These are phyloP conservation scores for Neonectria magnoliae DNA, from an alignment of 2,329 filamentous ascomycete species.

Conservation along the genomic window DNA sequence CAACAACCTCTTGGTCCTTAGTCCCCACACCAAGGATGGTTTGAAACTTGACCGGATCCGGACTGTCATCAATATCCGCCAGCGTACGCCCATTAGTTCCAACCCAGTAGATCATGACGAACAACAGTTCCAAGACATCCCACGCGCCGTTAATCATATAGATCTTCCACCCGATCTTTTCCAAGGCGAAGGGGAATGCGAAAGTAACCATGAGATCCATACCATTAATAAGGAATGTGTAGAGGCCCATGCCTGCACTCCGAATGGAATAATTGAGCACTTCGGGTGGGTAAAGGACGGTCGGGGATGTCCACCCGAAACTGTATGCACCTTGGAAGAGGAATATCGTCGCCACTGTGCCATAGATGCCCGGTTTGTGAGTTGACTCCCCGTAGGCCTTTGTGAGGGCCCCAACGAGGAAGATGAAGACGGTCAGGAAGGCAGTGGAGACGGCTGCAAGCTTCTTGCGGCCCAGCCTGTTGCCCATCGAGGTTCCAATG, in stretches of 20 bases:
- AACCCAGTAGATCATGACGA: constrained; percentile 19
- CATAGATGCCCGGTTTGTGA: constrained; percentile 52
- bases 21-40: too few relatives aligned
- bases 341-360: constrained; percentile 45
- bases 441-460: constrained; percentile 52
- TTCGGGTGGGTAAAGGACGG: constrained; percentile 42
- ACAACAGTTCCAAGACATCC: constrained; percentile 36
- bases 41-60: too few relatives aligned
- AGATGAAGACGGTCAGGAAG: constrained; percentile 56
- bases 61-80: constrained; percentile 20
- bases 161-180: constrained; percentile 40
- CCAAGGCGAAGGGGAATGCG: constrained; percentile 37
- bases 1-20: too few relatives aligned
- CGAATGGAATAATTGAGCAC: constrained; percentile 44
- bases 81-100: constrained; percentile 20
- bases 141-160: constrained; percentile 41
- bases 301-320: constrained; percentile 43
- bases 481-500: constrained; percentile 54
- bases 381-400: constrained; percentile 47
- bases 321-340: constrained; percentile 43
- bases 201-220: constrained; percentile 19
- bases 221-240: constrained; percentile 17
- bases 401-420: constrained; percentile 61
- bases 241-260: constrained; percentile 50
- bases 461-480: constrained; percentile 56